phyloP scores from a whole-genome alignment of 495 filamentous ascomycete genomes.

The Trichoderma virens region DNA sequence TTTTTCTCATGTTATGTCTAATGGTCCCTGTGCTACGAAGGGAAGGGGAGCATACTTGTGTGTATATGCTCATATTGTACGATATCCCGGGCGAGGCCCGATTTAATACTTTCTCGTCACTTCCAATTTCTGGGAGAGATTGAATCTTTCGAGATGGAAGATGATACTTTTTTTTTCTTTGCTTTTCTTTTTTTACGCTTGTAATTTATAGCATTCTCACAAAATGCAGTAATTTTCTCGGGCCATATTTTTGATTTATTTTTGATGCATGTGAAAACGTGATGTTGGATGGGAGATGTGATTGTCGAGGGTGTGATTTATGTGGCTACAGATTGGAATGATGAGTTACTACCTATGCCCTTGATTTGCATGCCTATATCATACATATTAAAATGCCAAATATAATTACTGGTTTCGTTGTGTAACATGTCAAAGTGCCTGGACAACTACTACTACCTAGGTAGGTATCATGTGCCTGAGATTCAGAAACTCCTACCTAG shows the following conservation, averaged over 20 bases:
- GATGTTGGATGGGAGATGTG: neutral
- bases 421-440: too few relatives aligned
- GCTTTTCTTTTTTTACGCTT: neutral
- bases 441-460: too few relatives aligned
- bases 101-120: neutral
- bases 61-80: neutral
- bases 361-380: too few relatives aligned
- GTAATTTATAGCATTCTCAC: neutral
- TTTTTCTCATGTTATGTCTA: neutral
- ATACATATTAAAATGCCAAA: too few relatives aligned
- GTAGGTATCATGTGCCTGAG: too few relatives aligned
- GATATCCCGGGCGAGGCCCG: neutral
- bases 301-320: too few relatives aligned
- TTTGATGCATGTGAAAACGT: neutral
- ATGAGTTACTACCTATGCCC: too few relatives aligned
- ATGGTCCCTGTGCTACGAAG: neutral
- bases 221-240: conserved; percentile 2
- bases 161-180: neutral
- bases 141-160: too few relatives aligned
- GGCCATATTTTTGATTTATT: neutral
- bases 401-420: too few relatives aligned
- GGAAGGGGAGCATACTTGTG: neutral
- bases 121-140: neutral
- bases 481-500: too few relatives aligned
- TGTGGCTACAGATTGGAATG: too few relatives aligned